These are phyloP conservation scores for Phaeomoniella chlamydospora DNA, from an alignment of 2,329 filamentous ascomycete genomes.

Conservation along the genomic window DNA sequence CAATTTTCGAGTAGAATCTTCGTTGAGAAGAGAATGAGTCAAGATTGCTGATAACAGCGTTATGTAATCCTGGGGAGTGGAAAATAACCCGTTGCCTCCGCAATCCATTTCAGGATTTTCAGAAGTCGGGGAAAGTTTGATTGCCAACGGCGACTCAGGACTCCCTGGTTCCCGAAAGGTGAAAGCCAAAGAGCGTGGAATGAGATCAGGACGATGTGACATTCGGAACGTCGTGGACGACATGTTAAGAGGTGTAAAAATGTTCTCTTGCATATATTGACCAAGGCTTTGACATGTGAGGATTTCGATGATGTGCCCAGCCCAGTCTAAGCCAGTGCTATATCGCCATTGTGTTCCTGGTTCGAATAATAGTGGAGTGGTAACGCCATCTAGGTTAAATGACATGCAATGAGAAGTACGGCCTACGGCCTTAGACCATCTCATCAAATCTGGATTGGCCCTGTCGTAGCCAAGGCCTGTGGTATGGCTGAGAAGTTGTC, in stretches of 20 bases:
- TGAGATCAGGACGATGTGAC: conserved; percentile 19
- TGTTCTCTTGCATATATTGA: conserved; percentile 27
- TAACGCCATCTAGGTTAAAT: conserved; percentile 29
- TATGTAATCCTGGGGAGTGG: conserved; percentile 11
- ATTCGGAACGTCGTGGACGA: conserved; percentile 26
- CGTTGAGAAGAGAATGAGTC: conserved; percentile 13
- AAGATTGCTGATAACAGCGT: no score
- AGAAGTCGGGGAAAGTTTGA: conserved; percentile 19
- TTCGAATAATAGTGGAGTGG: conserved; percentile 32
- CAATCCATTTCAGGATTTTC: conserved; percentile 11
- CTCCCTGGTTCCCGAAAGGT: conserved; percentile 21
- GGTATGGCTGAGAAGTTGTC: conserved; percentile 26
- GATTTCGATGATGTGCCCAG: conserved; percentile 34
- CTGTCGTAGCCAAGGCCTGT: conserved; percentile 34
- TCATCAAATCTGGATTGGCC: conserved; percentile 19
- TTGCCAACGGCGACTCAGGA: conserved; percentile 13
- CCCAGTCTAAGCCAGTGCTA: conserved; percentile 36
- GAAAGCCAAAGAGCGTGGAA: conserved; percentile 20
- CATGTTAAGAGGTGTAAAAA: conserved; percentile 31
- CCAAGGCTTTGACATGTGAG: conserved; percentile 28
- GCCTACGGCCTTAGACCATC: conserved; percentile 21
- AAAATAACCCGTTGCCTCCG: conserved; percentile 29
- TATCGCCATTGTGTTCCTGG: conserved; percentile 39
- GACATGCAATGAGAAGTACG: not conserved
- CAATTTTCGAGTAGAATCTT: conserved; percentile 15